Percentiles rank a stretch among this genome's conserved stretches.
phyloP scores from a whole-genome alignment of 129 eudicot genomes.

The Flaveria robusta region DNA sequence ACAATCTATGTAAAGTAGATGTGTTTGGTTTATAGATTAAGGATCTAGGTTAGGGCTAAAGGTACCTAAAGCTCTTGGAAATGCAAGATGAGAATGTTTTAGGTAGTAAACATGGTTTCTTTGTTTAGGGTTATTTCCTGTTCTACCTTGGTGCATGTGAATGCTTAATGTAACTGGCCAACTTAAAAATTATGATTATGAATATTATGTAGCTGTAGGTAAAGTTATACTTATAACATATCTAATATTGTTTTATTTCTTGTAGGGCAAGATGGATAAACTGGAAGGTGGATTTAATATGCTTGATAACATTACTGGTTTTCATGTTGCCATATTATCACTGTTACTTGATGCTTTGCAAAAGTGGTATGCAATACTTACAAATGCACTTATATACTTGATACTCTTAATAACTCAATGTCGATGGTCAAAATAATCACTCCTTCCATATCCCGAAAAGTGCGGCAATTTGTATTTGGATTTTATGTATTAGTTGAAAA shows the following conservation, averaged over 20 bases:
- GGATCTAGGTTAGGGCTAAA: background rate
- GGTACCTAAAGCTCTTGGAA: background rate
- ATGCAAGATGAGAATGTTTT: background rate
- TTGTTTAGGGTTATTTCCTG: background rate
- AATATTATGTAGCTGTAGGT: background rate
- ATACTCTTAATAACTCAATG: constrained; percentile 12
- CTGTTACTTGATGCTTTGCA: constrained; percentile 94
- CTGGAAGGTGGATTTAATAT: constrained; percentile 98
- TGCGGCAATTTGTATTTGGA: background rate
- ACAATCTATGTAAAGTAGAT: background rate
- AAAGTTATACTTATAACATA: background rate
- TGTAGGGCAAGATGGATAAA: constrained; percentile 96
- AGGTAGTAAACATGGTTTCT: constrained; percentile 10
- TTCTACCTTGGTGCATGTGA: background rate
- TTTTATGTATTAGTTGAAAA: background rate
- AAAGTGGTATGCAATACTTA: constrained; percentile 54
- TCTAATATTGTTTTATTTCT: constrained; percentile 14
- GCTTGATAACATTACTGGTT: constrained; percentile 82
- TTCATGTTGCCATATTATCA: constrained; percentile 98
- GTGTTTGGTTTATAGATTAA: background rate
- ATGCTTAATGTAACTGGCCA: background rate
- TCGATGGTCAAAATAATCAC: constrained; percentile 10
- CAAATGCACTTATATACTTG: constrained; percentile 20
- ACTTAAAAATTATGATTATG: background rate
- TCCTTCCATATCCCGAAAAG: background rate